Evolutionary conservation across 2,329 filamentous ascomycete species (phyloP), one percentile per base, ranked within the genome.

Genomic region (Curvularia sp.): DNA sequence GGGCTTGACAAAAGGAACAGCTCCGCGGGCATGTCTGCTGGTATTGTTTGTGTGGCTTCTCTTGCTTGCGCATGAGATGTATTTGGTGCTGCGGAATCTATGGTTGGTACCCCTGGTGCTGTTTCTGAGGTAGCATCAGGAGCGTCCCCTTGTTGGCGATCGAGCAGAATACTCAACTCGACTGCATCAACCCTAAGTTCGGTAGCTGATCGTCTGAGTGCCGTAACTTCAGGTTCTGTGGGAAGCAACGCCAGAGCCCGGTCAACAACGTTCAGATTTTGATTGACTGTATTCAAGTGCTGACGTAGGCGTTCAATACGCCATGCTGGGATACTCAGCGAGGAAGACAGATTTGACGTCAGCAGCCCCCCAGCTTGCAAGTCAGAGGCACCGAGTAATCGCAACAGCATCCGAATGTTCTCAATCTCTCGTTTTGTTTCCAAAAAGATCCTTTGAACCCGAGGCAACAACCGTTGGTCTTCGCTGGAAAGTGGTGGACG

Each of bases 1-100:
- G 75, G 74, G 54, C 73, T 74, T 26, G 74, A 75, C 0, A 78
- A 67, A 9, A 77, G 64, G 51, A 76, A 78, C 6, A 77, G 60
- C 49, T 77, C 70, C 26, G 64, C 58, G 7, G 68, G 69, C 7
- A 65, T 57, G 30, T 64, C 57, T 30, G 70, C 38, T 1, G 65
- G 62, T 5, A 69, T 49, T 31, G 64, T 47, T 8, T 52, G 64
- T 3, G 55, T 12, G 9, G 46, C 33, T n/a, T 39, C 49, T 20
- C 58, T 53, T n/a, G 43, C 35, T 15, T 55, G 57, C 49, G 50
- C 46, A 50, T 56, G 65, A 12, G 61, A 49, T 33, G 60, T 46
- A 15, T 56, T 50, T 6, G 63, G 35, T 33, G 55, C 39, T 13
- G 61, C 50, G 5, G 62, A 33, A 8, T 57, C 41, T 4, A 52